Percentiles rank a stretch among this genome's conserved stretches.
These are phyloP conservation scores for Ceratobasidium sp. DNA, from an alignment of 1,284 basidiomycete genomes.

Conservation along the genomic window DNA sequence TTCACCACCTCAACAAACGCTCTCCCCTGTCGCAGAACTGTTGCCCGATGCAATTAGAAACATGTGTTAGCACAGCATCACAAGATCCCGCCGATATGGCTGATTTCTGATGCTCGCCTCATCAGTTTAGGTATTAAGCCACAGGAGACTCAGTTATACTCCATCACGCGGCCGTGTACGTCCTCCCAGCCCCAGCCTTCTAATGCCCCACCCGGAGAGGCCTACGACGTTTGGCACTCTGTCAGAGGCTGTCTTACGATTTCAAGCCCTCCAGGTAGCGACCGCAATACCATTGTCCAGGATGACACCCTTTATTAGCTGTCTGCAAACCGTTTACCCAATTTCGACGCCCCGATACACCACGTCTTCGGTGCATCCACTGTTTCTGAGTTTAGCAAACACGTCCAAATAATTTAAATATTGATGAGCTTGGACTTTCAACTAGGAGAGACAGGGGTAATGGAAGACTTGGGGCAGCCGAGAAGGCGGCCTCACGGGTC, in stretches of 20 bases:
- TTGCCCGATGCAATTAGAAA: not conserved
- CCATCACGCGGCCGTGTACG: not conserved
- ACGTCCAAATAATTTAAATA: not conserved
- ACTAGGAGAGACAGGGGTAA: not conserved
- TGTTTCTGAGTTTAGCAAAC: no score
- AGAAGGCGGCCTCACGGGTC: not conserved
- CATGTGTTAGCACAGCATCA: not conserved
- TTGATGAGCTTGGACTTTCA: not conserved
- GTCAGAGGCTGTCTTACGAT: not conserved
- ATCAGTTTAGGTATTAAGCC: not conserved
- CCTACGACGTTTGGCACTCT: constrained; percentile 5
- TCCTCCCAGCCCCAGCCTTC: constrained; percentile 5
- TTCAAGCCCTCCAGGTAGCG: not conserved
- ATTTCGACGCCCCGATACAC: no score
- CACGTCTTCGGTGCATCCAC: no score
- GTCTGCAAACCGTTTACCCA: no score
- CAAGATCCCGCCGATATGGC: not conserved
- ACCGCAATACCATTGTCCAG: not conserved
- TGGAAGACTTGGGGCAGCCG: constrained; percentile 1
- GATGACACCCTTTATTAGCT: no score
- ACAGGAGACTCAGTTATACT: not conserved
- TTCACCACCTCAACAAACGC: not conserved
- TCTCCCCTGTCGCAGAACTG: not conserved
- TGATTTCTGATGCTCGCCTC: not conserved
- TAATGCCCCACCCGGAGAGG: not conserved